Evolutionary conservation across 331 rosid species (phyloP).

Genomic region (Arachis monticola): DNA sequence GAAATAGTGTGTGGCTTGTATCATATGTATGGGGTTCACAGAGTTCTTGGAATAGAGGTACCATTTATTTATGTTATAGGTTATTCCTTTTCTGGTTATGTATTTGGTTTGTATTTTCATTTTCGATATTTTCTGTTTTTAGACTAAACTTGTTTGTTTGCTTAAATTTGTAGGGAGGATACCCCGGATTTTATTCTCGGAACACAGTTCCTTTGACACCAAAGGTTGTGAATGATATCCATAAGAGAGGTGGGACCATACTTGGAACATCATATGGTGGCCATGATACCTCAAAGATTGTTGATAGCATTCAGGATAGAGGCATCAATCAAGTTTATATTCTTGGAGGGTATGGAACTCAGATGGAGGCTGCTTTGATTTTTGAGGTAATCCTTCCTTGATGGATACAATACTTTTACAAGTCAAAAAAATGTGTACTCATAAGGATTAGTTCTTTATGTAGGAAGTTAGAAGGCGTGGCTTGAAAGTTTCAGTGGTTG

Average conservation of each 20-base stretch:
- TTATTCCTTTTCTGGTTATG: too few relatives aligned
- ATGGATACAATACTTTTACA: too few relatives aligned
- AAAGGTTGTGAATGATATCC: not conserved
- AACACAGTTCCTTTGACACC: not conserved
- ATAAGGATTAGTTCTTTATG: not conserved
- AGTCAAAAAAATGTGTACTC: too few relatives aligned
- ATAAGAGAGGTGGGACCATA: not conserved
- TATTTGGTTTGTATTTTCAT: too few relatives aligned
- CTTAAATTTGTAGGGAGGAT: not conserved
- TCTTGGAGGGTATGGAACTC: constrained; percentile 71
- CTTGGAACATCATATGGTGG: not conserved
- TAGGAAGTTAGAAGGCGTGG: constrained; percentile 50
- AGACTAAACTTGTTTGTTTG: too few relatives aligned
- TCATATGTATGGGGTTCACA: constrained; percentile 49
- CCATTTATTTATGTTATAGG: not conserved
- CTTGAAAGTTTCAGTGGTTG: constrained; percentile 47
- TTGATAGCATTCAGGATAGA: not conserved
- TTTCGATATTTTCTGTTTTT: too few relatives aligned
- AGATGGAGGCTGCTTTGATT: constrained; percentile 61
- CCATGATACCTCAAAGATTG: constrained; percentile 1
- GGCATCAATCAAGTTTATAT: constrained; percentile 46
- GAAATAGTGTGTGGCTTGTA: constrained; percentile 47
- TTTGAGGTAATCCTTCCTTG: constrained; percentile 46
- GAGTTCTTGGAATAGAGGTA: constrained; percentile 47
- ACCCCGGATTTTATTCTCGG: not conserved